Percentiles rank a stretch among this genome's conserved stretches.
These are phyloP conservation scores for Coccomyxa sp. DNA, from an alignment of 139 green algal genomes.

Conservation along the genomic window DNA sequence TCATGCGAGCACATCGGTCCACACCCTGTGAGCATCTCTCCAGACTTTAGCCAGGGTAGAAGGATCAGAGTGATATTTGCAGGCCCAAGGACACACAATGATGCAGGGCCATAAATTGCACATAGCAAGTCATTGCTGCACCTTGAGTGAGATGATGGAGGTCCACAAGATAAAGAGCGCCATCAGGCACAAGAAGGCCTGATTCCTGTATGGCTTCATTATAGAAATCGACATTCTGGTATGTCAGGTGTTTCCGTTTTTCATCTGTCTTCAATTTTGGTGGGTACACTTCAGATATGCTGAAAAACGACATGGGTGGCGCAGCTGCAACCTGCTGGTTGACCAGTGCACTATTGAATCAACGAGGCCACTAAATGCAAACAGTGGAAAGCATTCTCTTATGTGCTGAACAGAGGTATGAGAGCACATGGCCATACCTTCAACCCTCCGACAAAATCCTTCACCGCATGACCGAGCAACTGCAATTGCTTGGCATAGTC, in stretches of 20 bases:
- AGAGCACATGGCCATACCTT: neutral
- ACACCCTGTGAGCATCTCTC: constrained; percentile 8
- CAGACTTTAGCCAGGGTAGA: neutral
- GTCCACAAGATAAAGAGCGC: constrained; percentile 12
- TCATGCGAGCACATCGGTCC: constrained; percentile 21
- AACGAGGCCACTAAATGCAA: too few species aligned
- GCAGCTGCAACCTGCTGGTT: neutral
- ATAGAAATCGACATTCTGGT: constrained; percentile 13
- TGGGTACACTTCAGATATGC: constrained; percentile 20
- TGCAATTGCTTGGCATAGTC: constrained; percentile 3
- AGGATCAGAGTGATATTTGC: neutral
- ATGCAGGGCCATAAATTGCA: neutral
- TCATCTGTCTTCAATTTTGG: constrained; percentile 18
- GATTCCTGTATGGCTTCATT: constrained; percentile 10
- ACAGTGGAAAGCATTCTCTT: too few species aligned
- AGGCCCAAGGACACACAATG: neutral
- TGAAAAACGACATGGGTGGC: constrained; percentile 1
- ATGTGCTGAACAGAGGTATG: neutral
- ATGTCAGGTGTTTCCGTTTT: constrained; percentile 16
- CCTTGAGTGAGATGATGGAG: constrained; percentile 9
- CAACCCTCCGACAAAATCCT: neutral
- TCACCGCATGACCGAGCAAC: neutral
- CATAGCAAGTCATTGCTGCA: neutral
- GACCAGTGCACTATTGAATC: neutral
- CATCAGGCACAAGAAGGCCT: constrained; percentile 1